These are phyloP conservation scores for Globisporangium solare DNA, from an alignment of 352 stramenopile species.

Conservation along the genomic window DNA sequence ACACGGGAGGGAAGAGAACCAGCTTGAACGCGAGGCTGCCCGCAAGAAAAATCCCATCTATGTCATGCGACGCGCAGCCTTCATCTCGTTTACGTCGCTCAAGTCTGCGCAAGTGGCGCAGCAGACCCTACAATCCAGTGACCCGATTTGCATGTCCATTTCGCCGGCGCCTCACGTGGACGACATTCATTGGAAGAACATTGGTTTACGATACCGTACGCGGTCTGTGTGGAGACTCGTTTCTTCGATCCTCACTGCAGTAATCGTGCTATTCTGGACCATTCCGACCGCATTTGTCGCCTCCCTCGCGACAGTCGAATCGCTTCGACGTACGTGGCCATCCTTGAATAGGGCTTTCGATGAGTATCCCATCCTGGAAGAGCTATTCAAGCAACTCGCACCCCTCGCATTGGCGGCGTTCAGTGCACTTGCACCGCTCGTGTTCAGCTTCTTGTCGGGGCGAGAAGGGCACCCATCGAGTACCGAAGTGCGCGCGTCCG, in stretches of 20 bases:
- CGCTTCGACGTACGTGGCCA: conserved; percentile 48
- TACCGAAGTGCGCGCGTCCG: conserved; percentile 49
- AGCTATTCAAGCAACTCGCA: conserved; percentile 67
- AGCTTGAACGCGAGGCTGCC: conserved; percentile 39
- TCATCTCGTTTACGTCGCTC: conserved; percentile 75
- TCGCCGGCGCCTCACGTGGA: conserved; percentile 45
- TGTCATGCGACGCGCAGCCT: conserved; percentile 64
- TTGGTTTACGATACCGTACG: conserved; percentile 51
- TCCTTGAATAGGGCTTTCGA: conserved; percentile 65
- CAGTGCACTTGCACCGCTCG: conserved; percentile 51
- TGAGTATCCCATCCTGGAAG: conserved; percentile 50
- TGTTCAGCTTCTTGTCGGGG: conserved; percentile 59
- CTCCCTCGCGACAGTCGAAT: conserved; percentile 66
- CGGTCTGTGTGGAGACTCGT: conserved; percentile 45
- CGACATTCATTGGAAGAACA: conserved; percentile 78
- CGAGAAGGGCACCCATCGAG: conserved; percentile 69
- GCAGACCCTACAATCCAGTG: conserved; percentile 56
- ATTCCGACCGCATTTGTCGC: conserved; percentile 77
- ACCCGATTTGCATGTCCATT: conserved; percentile 51
- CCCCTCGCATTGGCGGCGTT: conserved; percentile 58
- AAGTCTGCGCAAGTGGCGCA: conserved; percentile 67
- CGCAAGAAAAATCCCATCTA: conserved; percentile 48
- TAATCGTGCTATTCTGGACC: conserved; percentile 81
- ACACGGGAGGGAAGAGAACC: conserved; percentile 39
- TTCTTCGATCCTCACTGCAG: conserved; percentile 44